Evolutionary conservation across 306 rosid genomes (phyloP).

Genomic region (Lagenaria siceraria): DNA sequence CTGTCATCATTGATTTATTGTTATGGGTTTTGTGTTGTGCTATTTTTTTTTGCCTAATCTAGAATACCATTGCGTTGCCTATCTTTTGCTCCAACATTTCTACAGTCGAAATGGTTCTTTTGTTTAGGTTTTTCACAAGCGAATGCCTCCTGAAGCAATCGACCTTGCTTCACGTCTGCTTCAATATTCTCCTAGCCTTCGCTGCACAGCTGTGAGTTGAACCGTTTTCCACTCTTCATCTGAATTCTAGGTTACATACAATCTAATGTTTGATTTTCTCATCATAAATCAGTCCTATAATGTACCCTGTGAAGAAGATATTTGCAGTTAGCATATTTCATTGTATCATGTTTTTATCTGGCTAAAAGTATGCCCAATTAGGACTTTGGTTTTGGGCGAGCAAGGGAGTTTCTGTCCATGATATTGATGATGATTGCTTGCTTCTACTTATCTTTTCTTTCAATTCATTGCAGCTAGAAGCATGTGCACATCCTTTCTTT

Average conservation of each 20-base stretch:
- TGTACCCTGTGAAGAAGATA: background rate
- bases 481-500: conserved; percentile 84
- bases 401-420: background rate
- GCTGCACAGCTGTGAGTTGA: conserved; percentile 83
- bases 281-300: background rate
- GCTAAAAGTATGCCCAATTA: background rate
- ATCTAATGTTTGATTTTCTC: background rate
- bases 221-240: background rate
- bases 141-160: conserved; percentile 98
- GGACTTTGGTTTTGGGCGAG: background rate
- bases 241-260: background rate
- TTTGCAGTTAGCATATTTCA: background rate
- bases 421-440: background rate
- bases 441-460: background rate
- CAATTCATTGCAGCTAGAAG: conserved; percentile 64
- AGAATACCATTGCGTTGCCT: background rate
- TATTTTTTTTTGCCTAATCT: no score
- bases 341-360: background rate
- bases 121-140: conserved; percentile 78
- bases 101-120: conserved; percentile 7
- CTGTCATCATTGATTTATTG: background rate
- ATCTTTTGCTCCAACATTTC: background rate
- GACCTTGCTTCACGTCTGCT: conserved; percentile 97
- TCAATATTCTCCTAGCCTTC: conserved; percentile 93
- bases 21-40: background rate